Evolutionary conservation across 805 yeast genomes (phyloP).

Genomic region (Candida glaebosa): DNA sequence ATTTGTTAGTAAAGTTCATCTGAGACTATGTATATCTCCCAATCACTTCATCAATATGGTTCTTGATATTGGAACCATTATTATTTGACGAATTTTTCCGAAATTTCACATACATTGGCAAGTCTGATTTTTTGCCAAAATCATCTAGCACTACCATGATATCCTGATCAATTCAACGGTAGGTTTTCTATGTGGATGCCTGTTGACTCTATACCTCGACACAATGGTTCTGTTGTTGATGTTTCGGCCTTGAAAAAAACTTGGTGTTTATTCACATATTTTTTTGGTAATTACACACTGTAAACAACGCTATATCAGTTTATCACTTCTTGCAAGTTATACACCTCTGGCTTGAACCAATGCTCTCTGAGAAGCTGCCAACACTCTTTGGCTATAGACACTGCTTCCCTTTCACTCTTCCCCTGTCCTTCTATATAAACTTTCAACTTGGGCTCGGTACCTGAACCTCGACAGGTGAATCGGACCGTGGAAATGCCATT

Average conservation of each 20-base stretch:
- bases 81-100: background rate
- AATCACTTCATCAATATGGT: background rate
- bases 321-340: constrained; percentile 31
- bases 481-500: constrained; percentile 38
- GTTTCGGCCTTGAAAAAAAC: background rate
- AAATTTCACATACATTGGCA: constrained; percentile 38
- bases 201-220: background rate
- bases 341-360: constrained; percentile 67
- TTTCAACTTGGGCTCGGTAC: constrained; percentile 93
- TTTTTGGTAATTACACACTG: constrained; percentile 5
- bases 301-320: constrained; percentile 24
- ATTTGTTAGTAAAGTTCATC: constrained; percentile 1
- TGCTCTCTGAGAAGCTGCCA: constrained; percentile 58
- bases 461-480: constrained; percentile 89
- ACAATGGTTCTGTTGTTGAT: background rate
- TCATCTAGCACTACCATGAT: constrained; percentile 22
- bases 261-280: background rate
- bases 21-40: too few species aligned
- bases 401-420: constrained; percentile 43
- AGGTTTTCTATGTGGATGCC: background rate
- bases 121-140: constrained; percentile 43
- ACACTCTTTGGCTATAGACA: constrained; percentile 51
- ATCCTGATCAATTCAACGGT: background rate
- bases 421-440: constrained; percentile 83
- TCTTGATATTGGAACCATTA: background rate